Evolutionary conservation across 768 basidiomycete species (phyloP).

Genomic region (Phlebiopsis gigantea): DNA sequence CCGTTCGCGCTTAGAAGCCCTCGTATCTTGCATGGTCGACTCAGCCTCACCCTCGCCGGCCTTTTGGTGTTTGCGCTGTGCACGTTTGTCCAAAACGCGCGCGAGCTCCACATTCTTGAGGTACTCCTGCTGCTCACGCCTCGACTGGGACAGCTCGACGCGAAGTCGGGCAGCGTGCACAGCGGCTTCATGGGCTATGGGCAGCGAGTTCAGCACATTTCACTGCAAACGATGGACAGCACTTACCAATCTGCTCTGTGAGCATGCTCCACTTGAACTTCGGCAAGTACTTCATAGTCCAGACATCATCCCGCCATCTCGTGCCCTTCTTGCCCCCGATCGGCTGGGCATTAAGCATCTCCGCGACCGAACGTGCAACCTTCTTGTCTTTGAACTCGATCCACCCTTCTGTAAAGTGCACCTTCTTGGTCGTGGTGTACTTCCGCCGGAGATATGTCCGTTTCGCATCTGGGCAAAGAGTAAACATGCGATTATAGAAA

Average conservation of each 20-base stretch:
- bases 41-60: slow-evolving; percentile 10
- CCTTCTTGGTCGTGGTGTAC: slow-evolving; percentile 76
- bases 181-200: slow-evolving; percentile 86
- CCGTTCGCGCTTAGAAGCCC: slow-evolving; percentile 2
- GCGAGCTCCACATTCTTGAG: slow-evolving; percentile 92
- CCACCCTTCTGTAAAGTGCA: slow-evolving; percentile 96
- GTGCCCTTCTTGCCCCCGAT: slow-evolving; percentile 92
- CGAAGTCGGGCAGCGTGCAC: slow-evolving; percentile 86
- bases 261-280: slow-evolving; percentile 99
- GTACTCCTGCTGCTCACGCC: slow-evolving; percentile 87
- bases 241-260: slow-evolving; percentile 95
- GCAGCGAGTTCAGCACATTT: not conserved
- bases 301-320: slow-evolving; percentile 93
- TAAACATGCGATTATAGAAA: not conserved
- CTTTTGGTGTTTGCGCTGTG: slow-evolving; percentile 41
- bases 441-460: slow-evolving; percentile 80
- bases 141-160: slow-evolving; percentile 84
- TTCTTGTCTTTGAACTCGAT: slow-evolving; percentile 96
- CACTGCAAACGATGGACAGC: not conserved
- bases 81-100: slow-evolving; percentile 78
- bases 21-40: not conserved
- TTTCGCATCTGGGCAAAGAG: slow-evolving; percentile 59
- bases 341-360: slow-evolving; percentile 92
- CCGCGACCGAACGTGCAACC: slow-evolving; percentile 84
- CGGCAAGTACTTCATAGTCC: slow-evolving; percentile 99